phyloP scores from a whole-genome alignment of 495 filamentous ascomycete genomes.

The Cercophora newfieldiana region DNA sequence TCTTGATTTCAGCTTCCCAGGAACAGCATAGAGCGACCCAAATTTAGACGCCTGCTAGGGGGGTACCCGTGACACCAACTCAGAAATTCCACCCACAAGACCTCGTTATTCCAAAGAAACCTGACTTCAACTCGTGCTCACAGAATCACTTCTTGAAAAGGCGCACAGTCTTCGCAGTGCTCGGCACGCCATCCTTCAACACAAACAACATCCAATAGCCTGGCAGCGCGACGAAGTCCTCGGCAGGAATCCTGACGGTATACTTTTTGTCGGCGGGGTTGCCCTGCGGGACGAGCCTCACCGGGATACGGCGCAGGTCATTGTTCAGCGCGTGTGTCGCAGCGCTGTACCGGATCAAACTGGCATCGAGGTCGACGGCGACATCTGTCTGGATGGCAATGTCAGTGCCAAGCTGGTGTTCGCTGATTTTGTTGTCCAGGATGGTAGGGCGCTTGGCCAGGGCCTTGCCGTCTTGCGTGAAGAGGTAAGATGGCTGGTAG shows the following conservation, averaged over 20 bases:
- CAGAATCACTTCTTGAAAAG: conserved; percentile 1
- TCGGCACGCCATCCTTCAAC: not conserved
- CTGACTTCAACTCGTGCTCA: not conserved
- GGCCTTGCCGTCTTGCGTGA: conserved; percentile 25
- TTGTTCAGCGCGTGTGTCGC: conserved; percentile 9
- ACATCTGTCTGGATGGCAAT: conserved; percentile 5
- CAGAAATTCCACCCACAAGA: too few species aligned
- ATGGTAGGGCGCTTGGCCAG: not conserved
- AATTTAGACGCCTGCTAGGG: too few species aligned
- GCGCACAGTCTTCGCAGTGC: conserved; percentile 4
- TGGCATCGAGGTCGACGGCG: conserved; percentile 1
- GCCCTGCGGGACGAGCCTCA: not conserved
- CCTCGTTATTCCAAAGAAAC: not conserved
- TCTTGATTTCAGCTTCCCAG: too few species aligned
- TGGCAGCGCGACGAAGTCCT: conserved; percentile 53
- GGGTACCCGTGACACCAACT: too few species aligned
- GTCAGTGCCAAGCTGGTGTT: not conserved
- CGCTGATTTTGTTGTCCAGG: not conserved
- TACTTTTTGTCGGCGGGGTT: not conserved
- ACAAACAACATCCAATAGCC: conserved; percentile 63
- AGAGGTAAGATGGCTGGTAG: conserved; percentile 58
- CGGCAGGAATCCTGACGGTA: conserved; percentile 38
- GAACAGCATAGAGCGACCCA: too few species aligned
- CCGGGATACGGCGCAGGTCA: conserved; percentile 3
- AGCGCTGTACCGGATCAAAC: conserved; percentile 10